A percentile compares a stretch with the other conserved stretches of the same genome.
These are phyloP conservation scores for Sporothrix luriei DNA, from an alignment of 2,329 filamentous ascomycete species.

Conservation along the genomic window DNA sequence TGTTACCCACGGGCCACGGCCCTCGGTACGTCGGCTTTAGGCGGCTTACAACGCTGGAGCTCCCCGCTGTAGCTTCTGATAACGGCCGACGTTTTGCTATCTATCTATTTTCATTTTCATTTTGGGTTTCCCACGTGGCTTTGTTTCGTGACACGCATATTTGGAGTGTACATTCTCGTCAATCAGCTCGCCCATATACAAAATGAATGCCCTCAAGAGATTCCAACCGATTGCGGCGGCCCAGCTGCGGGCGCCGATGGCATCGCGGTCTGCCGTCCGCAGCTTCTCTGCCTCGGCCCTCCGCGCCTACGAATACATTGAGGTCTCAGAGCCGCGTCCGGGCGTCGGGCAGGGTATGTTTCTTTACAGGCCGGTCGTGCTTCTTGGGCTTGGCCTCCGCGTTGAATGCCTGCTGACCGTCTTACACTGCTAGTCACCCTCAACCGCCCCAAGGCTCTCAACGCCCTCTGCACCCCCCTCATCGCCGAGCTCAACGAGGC, in stretches of 20 bases:
- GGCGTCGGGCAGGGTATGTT: conserved; percentile 82
- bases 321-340: conserved; percentile 80
- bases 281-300: conserved; percentile 53
- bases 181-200: conserved; percentile 25
- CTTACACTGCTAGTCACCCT: conserved; percentile 68
- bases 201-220: conserved; percentile 59
- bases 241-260: conserved; percentile 61
- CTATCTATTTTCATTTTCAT: not conserved
- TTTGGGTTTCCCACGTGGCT: not conserved
- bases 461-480: conserved; percentile 87
- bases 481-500: conserved; percentile 87
- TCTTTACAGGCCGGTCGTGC: not conserved
- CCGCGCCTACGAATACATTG: conserved; percentile 73
- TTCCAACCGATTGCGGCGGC: conserved; percentile 64
- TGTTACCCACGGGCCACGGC: conserved; percentile 10
- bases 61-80: conserved; percentile 24
- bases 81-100: not conserved
- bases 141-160: not conserved
- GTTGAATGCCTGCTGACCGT: not conserved
- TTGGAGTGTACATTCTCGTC: not conserved
- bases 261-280: conserved; percentile 53
- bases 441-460: conserved; percentile 92
- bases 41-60: conserved; percentile 34
- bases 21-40: conserved; percentile 35
- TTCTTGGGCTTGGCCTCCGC: too few species aligned